Evolutionary conservation across 345 rosid genomes (phyloP).

Genomic region (Eucalyptus cladocalyx): DNA sequence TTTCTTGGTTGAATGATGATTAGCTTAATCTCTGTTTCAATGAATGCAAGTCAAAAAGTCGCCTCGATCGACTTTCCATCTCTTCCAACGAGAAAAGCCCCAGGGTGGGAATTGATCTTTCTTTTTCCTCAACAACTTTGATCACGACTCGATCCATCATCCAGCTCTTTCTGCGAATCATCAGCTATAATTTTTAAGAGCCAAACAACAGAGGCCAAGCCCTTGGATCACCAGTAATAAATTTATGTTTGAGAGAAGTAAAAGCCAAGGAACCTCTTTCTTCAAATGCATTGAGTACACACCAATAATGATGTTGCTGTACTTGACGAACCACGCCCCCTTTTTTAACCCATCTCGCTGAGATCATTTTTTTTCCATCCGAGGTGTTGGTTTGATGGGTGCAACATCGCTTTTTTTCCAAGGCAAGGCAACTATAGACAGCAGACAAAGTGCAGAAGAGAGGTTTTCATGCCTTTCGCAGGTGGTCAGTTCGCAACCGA

Average conservation of each 20-base stretch:
- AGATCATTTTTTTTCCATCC: not conserved
- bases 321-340: not conserved
- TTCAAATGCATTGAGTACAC: not conserved
- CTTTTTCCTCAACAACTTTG: not conserved
- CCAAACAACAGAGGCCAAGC: not conserved
- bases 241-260: constrained; percentile 45
- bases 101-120: not conserved
- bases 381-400: not conserved
- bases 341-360: not conserved
- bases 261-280: constrained; percentile 16
- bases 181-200: not conserved
- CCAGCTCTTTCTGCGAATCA: not conserved
- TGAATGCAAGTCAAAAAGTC: not conserved
- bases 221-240: not conserved
- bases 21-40: not conserved
- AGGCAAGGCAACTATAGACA: constrained; percentile 1
- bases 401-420: constrained; percentile 1
- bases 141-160: constrained; percentile 2
- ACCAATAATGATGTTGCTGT: not conserved
- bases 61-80: not conserved
- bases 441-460: not conserved
- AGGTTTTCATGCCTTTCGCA: not conserved
- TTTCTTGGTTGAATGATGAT: not conserved
- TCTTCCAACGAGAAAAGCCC: not conserved
- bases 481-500: not conserved